Evolutionary conservation across 78 protist species (phyloP).

Genomic region (Dictyostelium intermedium): DNA sequence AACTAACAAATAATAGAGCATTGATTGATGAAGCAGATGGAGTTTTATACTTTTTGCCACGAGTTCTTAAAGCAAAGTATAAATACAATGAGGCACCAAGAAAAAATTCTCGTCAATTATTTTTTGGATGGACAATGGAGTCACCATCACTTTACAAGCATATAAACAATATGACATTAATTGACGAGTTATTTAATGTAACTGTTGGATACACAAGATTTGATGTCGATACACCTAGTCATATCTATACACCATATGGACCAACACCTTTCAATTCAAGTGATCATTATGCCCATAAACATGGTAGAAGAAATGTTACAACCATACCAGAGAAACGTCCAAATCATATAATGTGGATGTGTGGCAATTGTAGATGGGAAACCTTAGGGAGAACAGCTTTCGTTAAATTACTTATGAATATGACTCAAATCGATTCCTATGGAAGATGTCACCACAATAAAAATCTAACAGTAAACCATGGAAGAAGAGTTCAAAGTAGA

Average conservation of each 20-base stretch:
- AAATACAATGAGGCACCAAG: neutral
- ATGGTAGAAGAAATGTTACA: neutral
- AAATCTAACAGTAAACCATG: neutral
- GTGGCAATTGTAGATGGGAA: neutral
- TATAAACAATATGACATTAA: neutral
- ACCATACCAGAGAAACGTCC: neutral
- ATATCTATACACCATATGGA: neutral
- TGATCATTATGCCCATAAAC: neutral
- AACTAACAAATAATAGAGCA: neutral
- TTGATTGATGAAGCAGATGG: no score
- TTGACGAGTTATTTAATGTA: neutral
- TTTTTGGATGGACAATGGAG: neutral
- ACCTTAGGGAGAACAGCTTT: neutral
- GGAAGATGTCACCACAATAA: neutral
- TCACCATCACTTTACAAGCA: neutral
- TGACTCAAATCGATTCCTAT: neutral
- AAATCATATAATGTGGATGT: neutral
- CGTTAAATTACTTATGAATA: neutral
- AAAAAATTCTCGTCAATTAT: neutral
- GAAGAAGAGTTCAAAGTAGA: neutral
- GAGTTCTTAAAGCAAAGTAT: neutral
- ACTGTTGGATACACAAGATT: neutral
- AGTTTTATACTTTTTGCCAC: neutral
- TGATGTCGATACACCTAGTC: neutral
- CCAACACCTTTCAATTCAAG: neutral